These are phyloP conservation scores for Epichloe gansuensis DNA, from an alignment of 2,329 filamentous ascomycete genomes.

Conservation along the genomic window DNA sequence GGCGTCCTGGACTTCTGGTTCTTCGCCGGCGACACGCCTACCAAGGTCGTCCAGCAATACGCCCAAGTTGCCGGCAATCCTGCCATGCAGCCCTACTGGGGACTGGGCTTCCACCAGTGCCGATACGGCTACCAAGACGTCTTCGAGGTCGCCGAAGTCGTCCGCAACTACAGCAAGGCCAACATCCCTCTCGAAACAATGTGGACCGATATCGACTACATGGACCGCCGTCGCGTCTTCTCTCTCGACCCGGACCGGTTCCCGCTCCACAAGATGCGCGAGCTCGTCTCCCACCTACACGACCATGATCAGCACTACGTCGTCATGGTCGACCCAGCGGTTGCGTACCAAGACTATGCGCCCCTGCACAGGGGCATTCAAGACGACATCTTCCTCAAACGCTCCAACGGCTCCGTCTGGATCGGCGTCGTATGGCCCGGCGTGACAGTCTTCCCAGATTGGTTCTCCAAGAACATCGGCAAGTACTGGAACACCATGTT, in stretches of 20 bases:
- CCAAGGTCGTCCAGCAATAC: slow-evolving; percentile 58
- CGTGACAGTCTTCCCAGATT: slow-evolving; percentile 60
- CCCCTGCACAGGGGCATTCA: slow-evolving; percentile 28
- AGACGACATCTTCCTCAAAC: slow-evolving; percentile 35
- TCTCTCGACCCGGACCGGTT: slow-evolving; percentile 56
- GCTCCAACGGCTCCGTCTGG: slow-evolving; percentile 42
- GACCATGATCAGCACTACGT: slow-evolving; percentile 54
- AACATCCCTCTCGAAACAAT: slow-evolving; percentile 61
- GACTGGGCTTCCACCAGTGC: slow-evolving; percentile 72
- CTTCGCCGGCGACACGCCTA: slow-evolving; percentile 57
- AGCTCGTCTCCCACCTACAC: slow-evolving; percentile 55
- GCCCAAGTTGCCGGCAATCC: slow-evolving; percentile 56
- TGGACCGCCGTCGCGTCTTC: slow-evolving; percentile 44
- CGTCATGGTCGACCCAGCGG: slow-evolving; percentile 65
- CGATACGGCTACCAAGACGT: slow-evolving; percentile 72
- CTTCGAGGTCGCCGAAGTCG: slow-evolving; percentile 51
- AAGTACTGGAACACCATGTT: slow-evolving; percentile 62
- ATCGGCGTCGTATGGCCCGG: slow-evolving; percentile 68
- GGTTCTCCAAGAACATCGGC: slow-evolving; percentile 54
- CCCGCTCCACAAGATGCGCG: slow-evolving; percentile 46
- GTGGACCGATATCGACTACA: slow-evolving; percentile 65
- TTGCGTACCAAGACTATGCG: slow-evolving; percentile 36
- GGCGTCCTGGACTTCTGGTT: slow-evolving; percentile 72
- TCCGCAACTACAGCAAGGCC: slow-evolving; percentile 51
- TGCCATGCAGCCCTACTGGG: slow-evolving; percentile 70